phyloP scores from a whole-genome alignment of 2,329 filamentous ascomycete species.

The Trichophyton rubrum region DNA sequence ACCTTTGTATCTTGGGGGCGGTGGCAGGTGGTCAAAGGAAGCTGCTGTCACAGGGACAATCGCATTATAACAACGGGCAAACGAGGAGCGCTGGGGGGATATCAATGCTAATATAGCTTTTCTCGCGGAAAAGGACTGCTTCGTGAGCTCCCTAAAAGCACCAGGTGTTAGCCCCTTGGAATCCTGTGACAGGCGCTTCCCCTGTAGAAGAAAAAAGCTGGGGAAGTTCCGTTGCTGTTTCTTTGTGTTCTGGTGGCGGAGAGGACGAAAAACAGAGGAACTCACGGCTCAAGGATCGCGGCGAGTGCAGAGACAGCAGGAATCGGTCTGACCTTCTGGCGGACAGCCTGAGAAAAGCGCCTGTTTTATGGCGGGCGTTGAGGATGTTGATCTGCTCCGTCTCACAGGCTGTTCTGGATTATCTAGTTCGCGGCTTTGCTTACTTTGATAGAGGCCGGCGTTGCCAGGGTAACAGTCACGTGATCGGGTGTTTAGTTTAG shows the following conservation, averaged over 20 bases:
- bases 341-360: not conserved
- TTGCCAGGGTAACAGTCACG: not conserved
- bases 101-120: not conserved
- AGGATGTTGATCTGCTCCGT: not conserved
- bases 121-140: not conserved
- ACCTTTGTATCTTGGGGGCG: not conserved
- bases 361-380: not conserved
- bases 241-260: conserved; percentile 1
- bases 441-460: not conserved
- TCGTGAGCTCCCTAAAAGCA: not conserved
- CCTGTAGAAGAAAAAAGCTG: conserved; percentile 1
- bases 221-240: not conserved
- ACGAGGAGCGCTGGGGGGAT: not conserved
- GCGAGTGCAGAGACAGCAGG: not conserved
- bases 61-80: conserved; percentile 1
- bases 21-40: not conserved
- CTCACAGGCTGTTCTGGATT: not conserved
- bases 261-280: not conserved
- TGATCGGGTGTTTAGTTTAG: not conserved
- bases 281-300: not conserved
- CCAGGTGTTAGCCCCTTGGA: not conserved
- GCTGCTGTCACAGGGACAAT: not conserved
- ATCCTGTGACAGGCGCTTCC: not conserved
- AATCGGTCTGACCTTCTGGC: not conserved
- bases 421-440: not conserved